These are phyloP conservation scores for Keithomyces neogunnii DNA, from an alignment of 2,329 filamentous ascomycete species.

Conservation along the genomic window DNA sequence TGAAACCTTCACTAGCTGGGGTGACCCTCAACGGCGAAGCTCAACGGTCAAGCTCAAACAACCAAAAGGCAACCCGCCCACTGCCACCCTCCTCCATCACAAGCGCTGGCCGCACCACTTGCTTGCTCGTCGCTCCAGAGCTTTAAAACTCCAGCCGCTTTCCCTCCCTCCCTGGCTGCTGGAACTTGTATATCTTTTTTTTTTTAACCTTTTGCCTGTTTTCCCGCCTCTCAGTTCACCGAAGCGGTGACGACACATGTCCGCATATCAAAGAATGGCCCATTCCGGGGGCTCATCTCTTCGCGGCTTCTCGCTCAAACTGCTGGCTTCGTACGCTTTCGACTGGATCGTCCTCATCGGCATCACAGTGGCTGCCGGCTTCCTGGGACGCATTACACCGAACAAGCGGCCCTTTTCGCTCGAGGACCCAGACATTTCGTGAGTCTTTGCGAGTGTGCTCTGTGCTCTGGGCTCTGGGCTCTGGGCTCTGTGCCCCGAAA, in stretches of 20 bases:
- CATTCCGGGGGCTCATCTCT: slow-evolving; percentile 11
- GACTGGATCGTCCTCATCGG: slow-evolving; percentile 65
- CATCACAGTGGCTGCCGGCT: slow-evolving; percentile 48
- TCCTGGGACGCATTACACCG: slow-evolving; percentile 52
- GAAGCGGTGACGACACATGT: slow-evolving; percentile 12
- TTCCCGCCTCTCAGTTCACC: background rate
- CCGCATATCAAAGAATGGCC: slow-evolving; percentile 20
- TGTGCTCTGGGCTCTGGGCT: background rate
- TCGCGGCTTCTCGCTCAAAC: slow-evolving; percentile 20
- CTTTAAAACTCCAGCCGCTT: too few species aligned
- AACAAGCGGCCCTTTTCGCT: slow-evolving; percentile 66
- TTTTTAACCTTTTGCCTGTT: background rate
- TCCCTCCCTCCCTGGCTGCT: background rate
- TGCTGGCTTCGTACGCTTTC: slow-evolving; percentile 58
- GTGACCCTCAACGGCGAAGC: too few species aligned
- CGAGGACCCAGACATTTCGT: slow-evolving; percentile 66
- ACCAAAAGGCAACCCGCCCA: too few species aligned
- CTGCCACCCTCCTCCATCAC: background rate
- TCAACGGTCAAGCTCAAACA: too few species aligned
- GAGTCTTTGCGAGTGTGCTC: slow-evolving; percentile 16
- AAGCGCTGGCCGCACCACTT: background rate
- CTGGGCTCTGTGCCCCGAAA: too few species aligned
- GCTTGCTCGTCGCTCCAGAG: too few species aligned
- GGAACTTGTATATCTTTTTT: background rate
- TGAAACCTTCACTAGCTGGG: too few species aligned